Percentiles rank a stretch among this genome's conserved stretches.
Evolutionary conservation across 768 basidiomycete species (phyloP).

Genomic region (Butyriboletus loyo): DNA sequence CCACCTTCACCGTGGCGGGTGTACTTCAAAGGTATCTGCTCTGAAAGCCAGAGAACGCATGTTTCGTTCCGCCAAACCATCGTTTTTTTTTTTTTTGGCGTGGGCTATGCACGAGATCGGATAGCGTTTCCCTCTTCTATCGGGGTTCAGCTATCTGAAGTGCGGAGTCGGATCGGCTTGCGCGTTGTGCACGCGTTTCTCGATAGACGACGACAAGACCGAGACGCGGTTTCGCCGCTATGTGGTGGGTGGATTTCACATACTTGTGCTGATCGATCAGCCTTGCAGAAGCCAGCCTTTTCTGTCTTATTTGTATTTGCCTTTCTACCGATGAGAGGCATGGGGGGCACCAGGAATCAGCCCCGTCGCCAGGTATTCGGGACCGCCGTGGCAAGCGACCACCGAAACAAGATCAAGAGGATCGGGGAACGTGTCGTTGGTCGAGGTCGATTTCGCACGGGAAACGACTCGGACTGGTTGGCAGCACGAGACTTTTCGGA

Average conservation of each 20-base stretch:
- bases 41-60: no score
- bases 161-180: neutral
- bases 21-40: no score
- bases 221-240: neutral
- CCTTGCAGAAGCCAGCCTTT: neutral
- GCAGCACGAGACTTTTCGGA: neutral
- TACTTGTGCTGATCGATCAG: constrained; percentile 3
- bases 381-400: neutral
- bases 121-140: neutral
- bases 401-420: neutral
- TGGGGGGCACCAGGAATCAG: neutral
- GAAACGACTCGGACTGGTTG: neutral
- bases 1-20: neutral
- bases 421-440: neutral
- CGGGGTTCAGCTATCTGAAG: neutral
- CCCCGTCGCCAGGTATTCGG: neutral
- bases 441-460: neutral
- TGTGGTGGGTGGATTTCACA: neutral
- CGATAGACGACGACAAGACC: neutral
- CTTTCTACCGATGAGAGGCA: neutral
- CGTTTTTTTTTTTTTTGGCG: no score
- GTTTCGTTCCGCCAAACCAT: no score
- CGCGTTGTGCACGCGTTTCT: constrained; percentile 2
- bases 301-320: neutral
- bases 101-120: neutral